Base-by-base conservation (phyloP, 1,284 basidiomycete genomes). In the Ustilago sp. region DNA sequence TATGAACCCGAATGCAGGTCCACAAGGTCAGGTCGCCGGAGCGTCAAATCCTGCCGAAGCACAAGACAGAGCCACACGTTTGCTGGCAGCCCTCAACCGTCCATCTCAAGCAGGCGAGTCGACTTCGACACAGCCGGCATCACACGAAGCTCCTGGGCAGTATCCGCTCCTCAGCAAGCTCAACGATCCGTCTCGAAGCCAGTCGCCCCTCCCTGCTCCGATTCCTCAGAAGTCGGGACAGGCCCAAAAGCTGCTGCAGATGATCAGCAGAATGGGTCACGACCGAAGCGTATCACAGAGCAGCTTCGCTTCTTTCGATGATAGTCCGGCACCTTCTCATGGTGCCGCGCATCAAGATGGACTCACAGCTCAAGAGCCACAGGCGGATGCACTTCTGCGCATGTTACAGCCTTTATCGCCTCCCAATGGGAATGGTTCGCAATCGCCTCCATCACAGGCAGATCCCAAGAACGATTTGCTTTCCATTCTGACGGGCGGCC, bases 151-250 rank as follows among this genome's bases (percentile, higher is more conserved):
- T 31, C 23, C 45, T 11, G 43, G 51, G 11, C 41, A 53, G 5
- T 28, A 68, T 32, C 56, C 77, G 41, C 63, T 80, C 17, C 73
- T 82, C 3, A 67, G 60, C 52, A 68, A 72, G 62, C 63, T 72
- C 59, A 78, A 78, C 36, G 69, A 70, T 43, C 63, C 68, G 31
- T 55, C 71, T 56, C 67, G 71, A 59, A 70, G 67, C 52, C 72
- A 74, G 47, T 80, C 81, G 13, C 81, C 81, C 6, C 67, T 82
- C 34, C 80, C 81, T 13, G 81, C 81, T 23, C 81, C 80, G 11
- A 36, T 55, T 12, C 74, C 80, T 35, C 72, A 80, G 36, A 82
- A 81, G 65, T 74, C 68, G 6, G 67, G 69, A 9, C 79, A 80
- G 60, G 68, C 74, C 6, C 73, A 75, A 38, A 81, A 76, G 53